Evolutionary conservation across 164 flowering plant genomes (phyloP).

Genomic region (Vitis vinifera): DNA sequence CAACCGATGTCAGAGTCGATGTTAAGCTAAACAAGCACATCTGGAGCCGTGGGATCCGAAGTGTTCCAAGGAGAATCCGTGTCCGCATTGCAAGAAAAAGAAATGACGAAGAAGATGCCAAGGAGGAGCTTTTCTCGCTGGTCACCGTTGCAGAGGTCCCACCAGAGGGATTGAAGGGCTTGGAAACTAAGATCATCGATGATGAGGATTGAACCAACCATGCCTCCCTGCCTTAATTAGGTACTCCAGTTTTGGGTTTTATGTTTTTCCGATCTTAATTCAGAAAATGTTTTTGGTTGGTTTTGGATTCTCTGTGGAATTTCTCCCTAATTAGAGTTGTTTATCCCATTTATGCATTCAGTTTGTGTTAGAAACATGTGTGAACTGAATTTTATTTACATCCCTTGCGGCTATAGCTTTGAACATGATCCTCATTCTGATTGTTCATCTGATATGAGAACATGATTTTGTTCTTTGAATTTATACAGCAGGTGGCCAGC

Average conservation of each 20-base stretch:
- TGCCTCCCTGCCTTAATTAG: background rate
- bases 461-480: no score
- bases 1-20: conserved; percentile 22
- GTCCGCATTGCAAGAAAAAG: conserved; percentile 21
- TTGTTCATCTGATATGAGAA: no score
- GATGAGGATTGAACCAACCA: conserved; percentile 14
- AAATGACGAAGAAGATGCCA: conserved; percentile 25
- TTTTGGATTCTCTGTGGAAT: no score
- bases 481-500: no score
- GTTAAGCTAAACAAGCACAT: conserved; percentile 24
- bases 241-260: background rate
- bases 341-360: no score
- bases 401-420: no score
- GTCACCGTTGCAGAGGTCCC: conserved; percentile 25
- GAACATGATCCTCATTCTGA: no score
- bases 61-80: conserved; percentile 23
- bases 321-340: no score
- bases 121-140: conserved; percentile 26
- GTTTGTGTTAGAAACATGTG: no score
- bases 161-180: conserved; percentile 10
- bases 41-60: conserved; percentile 23
- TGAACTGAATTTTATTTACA: no score
- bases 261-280: no score
- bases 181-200: conserved; percentile 23
- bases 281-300: no score